Percentiles rank a stretch among this genome's conserved stretches.
These are phyloP conservation scores for Mycena sanguinolenta DNA, from an alignment of 768 basidiomycete species.

Conservation along the genomic window DNA sequence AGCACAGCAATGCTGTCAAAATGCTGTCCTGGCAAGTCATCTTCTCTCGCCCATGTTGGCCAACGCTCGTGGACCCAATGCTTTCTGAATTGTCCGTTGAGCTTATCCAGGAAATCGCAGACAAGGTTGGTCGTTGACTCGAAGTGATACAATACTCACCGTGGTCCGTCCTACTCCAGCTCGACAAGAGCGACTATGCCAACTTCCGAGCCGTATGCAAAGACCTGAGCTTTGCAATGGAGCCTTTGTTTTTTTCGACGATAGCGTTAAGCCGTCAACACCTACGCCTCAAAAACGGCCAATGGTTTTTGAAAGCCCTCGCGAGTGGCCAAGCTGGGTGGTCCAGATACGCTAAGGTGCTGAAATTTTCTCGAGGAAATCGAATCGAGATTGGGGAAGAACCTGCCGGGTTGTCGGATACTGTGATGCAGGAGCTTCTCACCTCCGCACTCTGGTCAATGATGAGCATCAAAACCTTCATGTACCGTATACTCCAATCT, in stretches of 20 bases:
- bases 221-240: background rate
- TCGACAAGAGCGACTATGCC: background rate
- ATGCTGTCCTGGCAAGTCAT: too few relatives aligned
- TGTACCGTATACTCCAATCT: background rate
- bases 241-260: background rate
- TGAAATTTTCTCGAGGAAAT: background rate
- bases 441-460: background rate
- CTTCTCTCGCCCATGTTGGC: background rate
- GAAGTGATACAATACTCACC: background rate
- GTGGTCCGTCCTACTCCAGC: background rate
- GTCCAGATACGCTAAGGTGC: background rate
- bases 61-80: background rate
- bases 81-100: slow-evolving; percentile 1
- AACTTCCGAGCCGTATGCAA: slow-evolving; percentile 1
- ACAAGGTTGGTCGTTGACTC: background rate
- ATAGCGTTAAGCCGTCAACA: background rate
- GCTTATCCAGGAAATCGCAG: background rate
- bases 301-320: background rate
- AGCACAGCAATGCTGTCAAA: too few relatives aligned
- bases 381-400: background rate
- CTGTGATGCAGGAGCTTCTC: background rate
- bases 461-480: slow-evolving; percentile 1
- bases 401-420: background rate
- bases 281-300: background rate
- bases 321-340: background rate